Percentiles rank a stretch among this genome's conserved stretches.
These are phyloP conservation scores for Solanum hybrid DNA, from an alignment of 305 asterid species.

Conservation along the genomic window DNA sequence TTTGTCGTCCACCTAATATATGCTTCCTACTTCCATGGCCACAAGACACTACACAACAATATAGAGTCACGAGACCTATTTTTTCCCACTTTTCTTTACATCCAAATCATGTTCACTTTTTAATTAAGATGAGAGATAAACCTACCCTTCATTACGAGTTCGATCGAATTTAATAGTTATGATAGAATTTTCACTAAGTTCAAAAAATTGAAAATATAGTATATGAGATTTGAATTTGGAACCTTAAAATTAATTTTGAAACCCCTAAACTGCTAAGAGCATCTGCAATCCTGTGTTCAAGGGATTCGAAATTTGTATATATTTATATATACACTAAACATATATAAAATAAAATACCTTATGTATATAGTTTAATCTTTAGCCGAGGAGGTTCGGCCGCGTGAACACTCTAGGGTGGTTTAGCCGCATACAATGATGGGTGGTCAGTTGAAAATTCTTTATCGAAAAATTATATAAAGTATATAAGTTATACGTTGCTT, in stretches of 20 bases:
- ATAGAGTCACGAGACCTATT: constrained; percentile 45
- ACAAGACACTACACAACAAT: constrained; percentile 51
- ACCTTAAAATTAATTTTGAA: too few species aligned
- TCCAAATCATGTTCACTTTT: constrained; percentile 7
- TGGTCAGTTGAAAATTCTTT: not conserved
- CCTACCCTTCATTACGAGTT: not conserved
- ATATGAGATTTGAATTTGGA: not conserved
- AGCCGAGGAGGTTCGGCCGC: accelerated
- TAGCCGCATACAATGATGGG: not conserved
- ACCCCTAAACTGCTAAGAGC: not conserved
- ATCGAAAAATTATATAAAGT: not conserved
- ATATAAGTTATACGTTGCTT: not conserved
- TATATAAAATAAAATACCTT: not conserved
- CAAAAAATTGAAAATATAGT: not conserved
- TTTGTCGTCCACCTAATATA: constrained; percentile 19
- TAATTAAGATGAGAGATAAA: not conserved
- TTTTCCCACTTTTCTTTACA: constrained; percentile 9
- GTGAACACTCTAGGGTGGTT: not conserved
- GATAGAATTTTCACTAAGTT: not conserved
- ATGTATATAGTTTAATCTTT: not conserved
- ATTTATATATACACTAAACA: too few species aligned
- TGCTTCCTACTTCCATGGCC: constrained; percentile 22
- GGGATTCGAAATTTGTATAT: not conserved
- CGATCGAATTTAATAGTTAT: not conserved
- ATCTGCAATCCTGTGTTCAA: not conserved